A percentile compares a stretch with the other conserved stretches of the same genome.
These are phyloP conservation scores for Trametes cinnabarina DNA, from an alignment of 768 basidiomycete genomes.

Conservation along the genomic window DNA sequence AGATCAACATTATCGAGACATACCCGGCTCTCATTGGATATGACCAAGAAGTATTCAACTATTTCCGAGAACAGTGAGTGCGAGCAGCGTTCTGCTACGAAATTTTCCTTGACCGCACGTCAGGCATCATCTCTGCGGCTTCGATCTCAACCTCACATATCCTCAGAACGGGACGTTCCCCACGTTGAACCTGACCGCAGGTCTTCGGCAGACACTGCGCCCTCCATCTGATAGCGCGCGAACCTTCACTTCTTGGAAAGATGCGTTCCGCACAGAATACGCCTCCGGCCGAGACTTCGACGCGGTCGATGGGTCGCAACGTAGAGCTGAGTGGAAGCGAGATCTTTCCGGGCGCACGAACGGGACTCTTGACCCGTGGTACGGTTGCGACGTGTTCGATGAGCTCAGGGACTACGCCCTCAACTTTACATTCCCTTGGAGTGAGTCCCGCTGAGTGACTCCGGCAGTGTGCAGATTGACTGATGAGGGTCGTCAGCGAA, in stretches of 20 bases:
- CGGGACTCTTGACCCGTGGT: slow-evolving; percentile 42
- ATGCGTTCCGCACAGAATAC: slow-evolving; percentile 5
- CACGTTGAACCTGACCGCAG: slow-evolving; percentile 14
- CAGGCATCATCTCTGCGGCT: slow-evolving; percentile 60
- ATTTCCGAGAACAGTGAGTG: slow-evolving; percentile 66
- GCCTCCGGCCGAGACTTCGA: neutral
- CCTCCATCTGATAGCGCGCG: neutral
- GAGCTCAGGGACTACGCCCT: slow-evolving; percentile 67
- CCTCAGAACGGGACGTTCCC: slow-evolving; percentile 59
- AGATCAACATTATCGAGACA: slow-evolving; percentile 63
- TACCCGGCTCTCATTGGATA: slow-evolving; percentile 74
- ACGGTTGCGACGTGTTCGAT: slow-evolving; percentile 54
- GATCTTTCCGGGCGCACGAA: slow-evolving; percentile 48
- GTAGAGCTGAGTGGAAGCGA: slow-evolving; percentile 43
- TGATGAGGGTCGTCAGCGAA: too few species aligned
- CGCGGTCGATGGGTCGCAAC: slow-evolving; percentile 17
- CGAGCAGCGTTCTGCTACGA: slow-evolving; percentile 39
- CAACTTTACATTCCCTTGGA: slow-evolving; percentile 67
- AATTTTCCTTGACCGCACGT: neutral
- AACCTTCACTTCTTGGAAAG: slow-evolving; percentile 2
- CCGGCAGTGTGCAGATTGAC: too few species aligned
- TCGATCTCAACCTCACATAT: slow-evolving; percentile 63
- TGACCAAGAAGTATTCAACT: slow-evolving; percentile 59
- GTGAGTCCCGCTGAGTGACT: slow-evolving; percentile 6
- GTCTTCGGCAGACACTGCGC: neutral